These are phyloP conservation scores for Garcia nutans DNA, from an alignment of 345 rosid genomes.

Conservation along the genomic window DNA sequence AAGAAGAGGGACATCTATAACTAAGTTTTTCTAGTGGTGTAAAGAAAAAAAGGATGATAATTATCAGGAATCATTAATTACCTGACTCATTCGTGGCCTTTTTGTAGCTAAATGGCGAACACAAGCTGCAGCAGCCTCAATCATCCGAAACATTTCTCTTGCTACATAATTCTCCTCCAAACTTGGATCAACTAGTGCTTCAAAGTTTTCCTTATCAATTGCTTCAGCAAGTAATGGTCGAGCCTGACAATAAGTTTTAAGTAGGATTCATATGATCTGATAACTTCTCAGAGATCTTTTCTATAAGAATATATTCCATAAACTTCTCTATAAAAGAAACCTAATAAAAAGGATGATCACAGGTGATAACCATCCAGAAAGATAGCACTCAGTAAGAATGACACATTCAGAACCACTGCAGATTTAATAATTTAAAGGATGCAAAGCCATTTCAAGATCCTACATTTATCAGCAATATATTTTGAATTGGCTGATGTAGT, in stretches of 20 bases:
- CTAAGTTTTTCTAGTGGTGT: background rate
- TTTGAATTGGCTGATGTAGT: background rate
- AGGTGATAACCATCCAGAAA: background rate
- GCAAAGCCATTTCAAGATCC: background rate
- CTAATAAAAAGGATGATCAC: background rate
- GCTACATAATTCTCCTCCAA: constrained; percentile 58
- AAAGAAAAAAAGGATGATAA: background rate
- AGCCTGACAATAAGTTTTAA: constrained; percentile 49
- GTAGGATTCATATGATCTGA: background rate
- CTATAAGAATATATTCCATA: background rate
- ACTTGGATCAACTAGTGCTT: constrained; percentile 63
- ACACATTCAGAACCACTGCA: no score
- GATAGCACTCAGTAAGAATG: background rate
- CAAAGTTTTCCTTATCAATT: constrained; percentile 68
- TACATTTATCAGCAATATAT: no score
- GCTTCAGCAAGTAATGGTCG: constrained; percentile 80
- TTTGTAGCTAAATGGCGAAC: constrained; percentile 85
- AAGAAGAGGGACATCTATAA: background rate
- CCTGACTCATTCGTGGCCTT: constrained; percentile 98
- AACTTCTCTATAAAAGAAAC: background rate
- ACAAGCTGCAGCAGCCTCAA: constrained; percentile 97
- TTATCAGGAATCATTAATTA: constrained; percentile 10
- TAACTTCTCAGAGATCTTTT: background rate
- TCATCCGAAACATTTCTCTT: constrained; percentile 84
- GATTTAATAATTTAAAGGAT: background rate